Percentiles rank a stretch among this genome's conserved stretches.
These are phyloP conservation scores for Vicia faba DNA, from an alignment of 306 rosid species.

Conservation along the genomic window DNA sequence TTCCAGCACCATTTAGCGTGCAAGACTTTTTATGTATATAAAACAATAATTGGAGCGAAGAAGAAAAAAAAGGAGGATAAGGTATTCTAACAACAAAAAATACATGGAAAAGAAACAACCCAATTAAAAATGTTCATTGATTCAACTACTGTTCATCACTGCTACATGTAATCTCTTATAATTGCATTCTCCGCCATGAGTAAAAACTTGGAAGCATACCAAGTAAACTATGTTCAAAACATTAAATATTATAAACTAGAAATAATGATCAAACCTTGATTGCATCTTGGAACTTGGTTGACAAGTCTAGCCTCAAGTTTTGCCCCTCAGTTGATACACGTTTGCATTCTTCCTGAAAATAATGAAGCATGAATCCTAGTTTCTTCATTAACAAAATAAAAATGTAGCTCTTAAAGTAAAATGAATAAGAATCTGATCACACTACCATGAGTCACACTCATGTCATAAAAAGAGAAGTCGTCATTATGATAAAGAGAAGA, in stretches of 20 bases:
- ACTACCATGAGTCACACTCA: too few relatives aligned
- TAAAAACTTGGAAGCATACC: slow-evolving; percentile 21
- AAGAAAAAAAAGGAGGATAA: too few relatives aligned
- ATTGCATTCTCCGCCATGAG: slow-evolving; percentile 1
- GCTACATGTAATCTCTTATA: slow-evolving; percentile 11
- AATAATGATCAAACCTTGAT: slow-evolving; percentile 64
- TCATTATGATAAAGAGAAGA: slow-evolving; percentile 2
- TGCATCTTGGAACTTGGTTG: slow-evolving; percentile 92
- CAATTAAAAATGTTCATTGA: too few relatives aligned
- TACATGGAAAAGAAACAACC: too few relatives aligned
- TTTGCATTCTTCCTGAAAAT: slow-evolving; percentile 88
- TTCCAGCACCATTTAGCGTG: slow-evolving; percentile 1
- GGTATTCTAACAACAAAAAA: too few relatives aligned
- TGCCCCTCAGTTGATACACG: slow-evolving; percentile 95
- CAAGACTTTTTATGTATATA: neutral
- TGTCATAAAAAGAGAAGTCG: slow-evolving; percentile 5
- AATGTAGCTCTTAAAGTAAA: slow-evolving; percentile 10
- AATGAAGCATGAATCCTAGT: slow-evolving; percentile 29
- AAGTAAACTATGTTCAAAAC: slow-evolving; percentile 21
- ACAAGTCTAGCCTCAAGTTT: slow-evolving; percentile 81
- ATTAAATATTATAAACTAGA: slow-evolving; percentile 22
- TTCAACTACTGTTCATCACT: neutral
- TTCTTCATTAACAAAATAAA: slow-evolving; percentile 30
- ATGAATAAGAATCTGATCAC: slow-evolving; percentile 26
- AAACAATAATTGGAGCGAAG: neutral